Evolutionary conservation across 306 rosid species (phyloP).

Genomic region (Corylus americana): DNA sequence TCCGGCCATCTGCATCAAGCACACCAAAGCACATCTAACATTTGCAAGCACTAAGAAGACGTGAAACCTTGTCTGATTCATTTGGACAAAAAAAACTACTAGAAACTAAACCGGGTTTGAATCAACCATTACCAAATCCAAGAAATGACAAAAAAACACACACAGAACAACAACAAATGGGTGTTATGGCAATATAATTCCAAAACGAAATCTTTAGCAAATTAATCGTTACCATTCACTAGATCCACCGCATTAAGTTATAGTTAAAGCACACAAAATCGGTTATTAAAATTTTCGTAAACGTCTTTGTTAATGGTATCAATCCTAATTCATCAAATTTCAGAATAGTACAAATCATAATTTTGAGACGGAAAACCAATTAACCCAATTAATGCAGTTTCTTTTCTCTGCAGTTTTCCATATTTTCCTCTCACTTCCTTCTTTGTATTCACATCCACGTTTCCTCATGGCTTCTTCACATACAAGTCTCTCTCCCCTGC

Average conservation of each 20-base stretch:
- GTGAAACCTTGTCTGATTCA: neutral
- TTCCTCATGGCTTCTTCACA: no score
- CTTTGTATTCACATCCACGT: no score
- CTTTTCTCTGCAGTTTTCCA: no score
- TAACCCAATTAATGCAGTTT: neutral
- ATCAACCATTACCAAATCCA: neutral
- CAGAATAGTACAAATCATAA: neutral
- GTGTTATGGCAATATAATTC: neutral
- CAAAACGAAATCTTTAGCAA: neutral
- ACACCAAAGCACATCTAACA: no score
- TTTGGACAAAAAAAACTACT: neutral
- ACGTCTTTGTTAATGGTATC: neutral
- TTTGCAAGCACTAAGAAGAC: neutral
- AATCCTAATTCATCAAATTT: neutral
- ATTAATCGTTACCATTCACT: neutral
- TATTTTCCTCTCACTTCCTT: no score
- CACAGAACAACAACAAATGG: neutral
- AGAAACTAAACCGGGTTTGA: neutral
- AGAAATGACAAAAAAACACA: neutral
- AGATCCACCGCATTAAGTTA: slow-evolving; percentile 5
- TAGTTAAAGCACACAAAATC: neutral
- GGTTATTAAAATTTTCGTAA: neutral
- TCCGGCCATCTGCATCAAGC: neutral
- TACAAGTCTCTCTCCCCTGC: no score
- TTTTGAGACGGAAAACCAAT: neutral